phyloP scores from a whole-genome alignment of 495 filamentous ascomycete species.

The Coniosporium apollinis region DNA sequence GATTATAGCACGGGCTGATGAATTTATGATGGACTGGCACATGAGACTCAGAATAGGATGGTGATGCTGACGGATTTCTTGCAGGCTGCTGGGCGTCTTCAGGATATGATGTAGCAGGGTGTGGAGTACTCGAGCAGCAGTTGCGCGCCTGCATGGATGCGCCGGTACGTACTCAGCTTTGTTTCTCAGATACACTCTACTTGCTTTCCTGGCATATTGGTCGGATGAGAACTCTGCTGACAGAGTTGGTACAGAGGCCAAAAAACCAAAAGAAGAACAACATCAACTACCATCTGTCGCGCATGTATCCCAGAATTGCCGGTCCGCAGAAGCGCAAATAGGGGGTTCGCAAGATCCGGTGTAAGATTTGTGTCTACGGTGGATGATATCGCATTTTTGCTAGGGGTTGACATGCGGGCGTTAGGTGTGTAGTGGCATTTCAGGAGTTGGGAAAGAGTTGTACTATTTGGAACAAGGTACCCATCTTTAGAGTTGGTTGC shows the following conservation, averaged over 20 bases:
- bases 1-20: too few species aligned
- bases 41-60: background rate
- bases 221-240: background rate
- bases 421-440: too few species aligned
- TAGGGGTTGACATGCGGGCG: too few species aligned
- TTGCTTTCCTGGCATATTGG: conserved; percentile 1
- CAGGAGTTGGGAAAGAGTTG: too few species aligned
- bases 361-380: too few species aligned
- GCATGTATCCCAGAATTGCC: conserved; percentile 70
- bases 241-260: conserved; percentile 33
- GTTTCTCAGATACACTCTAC: conserved; percentile 6
- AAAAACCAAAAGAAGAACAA: conserved; percentile 54
- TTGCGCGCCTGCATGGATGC: conserved; percentile 89
- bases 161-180: conserved; percentile 33
- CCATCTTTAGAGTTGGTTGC: too few species aligned
- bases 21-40: background rate
- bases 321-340: conserved; percentile 54
- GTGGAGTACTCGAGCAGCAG: conserved; percentile 61
- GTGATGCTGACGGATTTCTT: background rate
- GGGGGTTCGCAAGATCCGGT: too few species aligned
- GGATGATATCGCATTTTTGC: too few species aligned
- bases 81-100: conserved; percentile 90
- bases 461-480: too few species aligned
- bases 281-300: conserved; percentile 86
- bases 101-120: conserved; percentile 56